Percentiles rank a stretch among this genome's conserved stretches.
These are phyloP conservation scores for Boletus tomentosulus DNA, from an alignment of 768 basidiomycete genomes.

Conservation along the genomic window DNA sequence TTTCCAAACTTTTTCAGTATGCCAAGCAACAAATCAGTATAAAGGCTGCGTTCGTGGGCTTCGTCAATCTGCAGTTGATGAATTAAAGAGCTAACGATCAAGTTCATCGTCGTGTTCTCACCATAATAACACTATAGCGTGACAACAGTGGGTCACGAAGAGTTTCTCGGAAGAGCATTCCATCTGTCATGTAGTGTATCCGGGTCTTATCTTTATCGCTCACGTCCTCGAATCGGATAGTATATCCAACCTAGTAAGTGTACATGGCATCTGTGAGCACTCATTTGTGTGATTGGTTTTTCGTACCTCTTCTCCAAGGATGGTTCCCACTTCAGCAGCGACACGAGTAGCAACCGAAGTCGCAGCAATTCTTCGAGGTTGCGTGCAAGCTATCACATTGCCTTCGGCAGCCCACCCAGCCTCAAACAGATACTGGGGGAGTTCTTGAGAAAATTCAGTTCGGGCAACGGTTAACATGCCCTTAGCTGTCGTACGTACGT, in stretches of 20 bases:
- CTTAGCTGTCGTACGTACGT: constrained; percentile 49
- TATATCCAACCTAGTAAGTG: constrained; percentile 80
- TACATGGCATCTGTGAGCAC: constrained; percentile 5
- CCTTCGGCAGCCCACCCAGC: constrained; percentile 87
- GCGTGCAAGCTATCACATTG: constrained; percentile 86
- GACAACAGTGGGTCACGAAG: constrained; percentile 89
- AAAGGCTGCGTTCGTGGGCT: constrained; percentile 94
- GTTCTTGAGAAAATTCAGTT: constrained; percentile 48
- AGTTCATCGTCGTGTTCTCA: constrained; percentile 28
- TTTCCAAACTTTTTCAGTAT: constrained; percentile 80
- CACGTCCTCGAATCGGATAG: constrained; percentile 94
- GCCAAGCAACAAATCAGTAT: constrained; percentile 90
- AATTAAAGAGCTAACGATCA: constrained; percentile 1
- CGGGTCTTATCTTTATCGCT: constrained; percentile 80
- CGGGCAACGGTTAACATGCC: neutral
- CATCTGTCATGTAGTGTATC: constrained; percentile 96
- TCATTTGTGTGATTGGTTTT: neutral
- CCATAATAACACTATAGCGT: constrained; percentile 95
- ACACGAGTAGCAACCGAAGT: constrained; percentile 91
- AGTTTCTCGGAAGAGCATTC: constrained; percentile 94
- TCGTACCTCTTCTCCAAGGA: constrained; percentile 81
- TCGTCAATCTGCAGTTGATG: constrained; percentile 74
- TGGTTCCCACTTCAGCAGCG: constrained; percentile 84
- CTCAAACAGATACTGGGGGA: constrained; percentile 93
- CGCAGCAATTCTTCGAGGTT: constrained; percentile 90